Evolutionary conservation across 805 yeast species (phyloP).

Genomic region (Lachancea thermotolerans): DNA sequence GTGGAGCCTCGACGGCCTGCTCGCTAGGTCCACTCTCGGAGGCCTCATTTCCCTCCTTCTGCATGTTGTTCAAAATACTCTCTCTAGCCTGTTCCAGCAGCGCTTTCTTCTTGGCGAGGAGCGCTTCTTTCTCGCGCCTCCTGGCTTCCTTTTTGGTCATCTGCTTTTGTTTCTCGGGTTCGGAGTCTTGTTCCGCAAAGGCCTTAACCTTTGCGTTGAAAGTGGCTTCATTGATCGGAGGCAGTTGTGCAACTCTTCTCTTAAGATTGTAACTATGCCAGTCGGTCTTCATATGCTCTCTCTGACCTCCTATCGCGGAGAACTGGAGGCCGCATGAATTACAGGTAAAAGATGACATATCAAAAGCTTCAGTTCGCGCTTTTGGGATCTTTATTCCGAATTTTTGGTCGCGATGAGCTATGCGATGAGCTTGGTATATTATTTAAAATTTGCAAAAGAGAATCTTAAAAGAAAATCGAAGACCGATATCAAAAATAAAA

Average conservation of each 20-base stretch:
- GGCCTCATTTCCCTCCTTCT: slow-evolving; percentile 8
- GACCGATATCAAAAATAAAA: too few species aligned
- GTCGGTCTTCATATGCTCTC: slow-evolving; percentile 91
- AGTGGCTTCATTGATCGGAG: slow-evolving; percentile 58
- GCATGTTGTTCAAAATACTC: slow-evolving; percentile 32
- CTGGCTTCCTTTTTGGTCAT: slow-evolving; percentile 38
- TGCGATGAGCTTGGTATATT: neutral
- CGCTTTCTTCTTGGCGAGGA: slow-evolving; percentile 37
- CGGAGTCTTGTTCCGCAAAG: slow-evolving; percentile 21
- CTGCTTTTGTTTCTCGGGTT: slow-evolving; percentile 23
- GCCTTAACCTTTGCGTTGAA: slow-evolving; percentile 62
- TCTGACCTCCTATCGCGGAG: slow-evolving; percentile 66
- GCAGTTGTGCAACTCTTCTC: slow-evolving; percentile 83
- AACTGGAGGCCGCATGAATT: slow-evolving; percentile 83
- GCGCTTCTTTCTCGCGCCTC: slow-evolving; percentile 37
- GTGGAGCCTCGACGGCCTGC: slow-evolving; percentile 13
- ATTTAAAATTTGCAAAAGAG: neutral
- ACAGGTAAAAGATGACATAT: slow-evolving; percentile 50
- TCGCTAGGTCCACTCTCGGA: slow-evolving; percentile 9
- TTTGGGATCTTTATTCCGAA: neutral
- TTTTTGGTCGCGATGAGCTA: neutral
- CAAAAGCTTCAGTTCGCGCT: neutral
- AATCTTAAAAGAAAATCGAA: neutral
- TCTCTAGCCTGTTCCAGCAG: slow-evolving; percentile 36
- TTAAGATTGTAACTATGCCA: slow-evolving; percentile 97